Evolutionary conservation across 192 early-diverging fungal species (phyloP), one percentile per base, ranked within the genome.

Genomic region (Funneliformis mosseae): DNA sequence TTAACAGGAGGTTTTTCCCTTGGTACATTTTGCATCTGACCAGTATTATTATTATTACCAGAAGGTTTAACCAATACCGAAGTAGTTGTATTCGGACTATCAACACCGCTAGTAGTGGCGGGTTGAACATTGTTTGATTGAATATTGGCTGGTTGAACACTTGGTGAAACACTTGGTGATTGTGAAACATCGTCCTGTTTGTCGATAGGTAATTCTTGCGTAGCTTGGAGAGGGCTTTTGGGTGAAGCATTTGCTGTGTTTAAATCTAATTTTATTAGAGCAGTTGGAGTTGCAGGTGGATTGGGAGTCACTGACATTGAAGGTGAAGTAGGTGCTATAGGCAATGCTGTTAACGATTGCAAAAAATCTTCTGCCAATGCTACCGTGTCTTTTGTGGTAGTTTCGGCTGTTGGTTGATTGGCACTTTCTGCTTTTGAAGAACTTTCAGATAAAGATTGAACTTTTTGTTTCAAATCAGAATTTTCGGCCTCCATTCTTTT

Each of bases 401-500:
- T 38, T 67, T 67, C 64, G 4, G 64, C 25, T 28, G 64, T 67
- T 33, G 27, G 11, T 33, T 25, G 64, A 16, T 14, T 33, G 6
- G 50, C 14, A 21, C 16, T 6, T 21, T 5, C 18, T 21, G 14
- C 50, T 55, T 55, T 55, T 16, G 16, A n/a, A 0, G 50, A 55
- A 38, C 16, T 67, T 16, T 67, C 64, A 16, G 64, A 38, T 33
- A 14, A 33, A 33, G 64, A 33, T 33, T 33, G 12, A 27, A 33
- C 11, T 67, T 27, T 25, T 67, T 67, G 64, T 23, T 67, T 67
- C 27, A 67, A 38, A 6, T 67, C 64, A 18, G 14, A n/a, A n/a
- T 70, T 70, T 45, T 70, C 68, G 16, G 68, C 41, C n/a, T 70
- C 68, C 39, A 70, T 10, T n/a, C 18, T 39, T 39, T 43, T 70